A percentile compares a stretch with the other conserved stretches of the same genome.
Conservation (phyloP, 345 rosid genomes). For the Sisymbrium altissimum region DNA sequence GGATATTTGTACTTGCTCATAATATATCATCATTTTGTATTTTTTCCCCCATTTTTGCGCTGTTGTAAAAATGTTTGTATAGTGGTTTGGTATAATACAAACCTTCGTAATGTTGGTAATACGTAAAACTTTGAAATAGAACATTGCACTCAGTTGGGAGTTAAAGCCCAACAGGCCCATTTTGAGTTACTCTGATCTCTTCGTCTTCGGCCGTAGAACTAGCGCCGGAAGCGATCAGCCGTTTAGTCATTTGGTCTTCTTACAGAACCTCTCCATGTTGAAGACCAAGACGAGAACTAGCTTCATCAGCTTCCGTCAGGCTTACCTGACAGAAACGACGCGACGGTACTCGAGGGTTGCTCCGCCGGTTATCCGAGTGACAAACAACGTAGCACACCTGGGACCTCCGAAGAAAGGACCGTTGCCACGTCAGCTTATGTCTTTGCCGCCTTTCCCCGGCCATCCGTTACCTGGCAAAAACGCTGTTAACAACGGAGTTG, state of each 20-base stretch:
- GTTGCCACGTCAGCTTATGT: slow-evolving; percentile 83
- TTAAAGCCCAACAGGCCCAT: slow-evolving; percentile 26
- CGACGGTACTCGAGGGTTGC: slow-evolving; percentile 53
- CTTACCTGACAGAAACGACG: slow-evolving; percentile 4
- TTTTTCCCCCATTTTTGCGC: background rate
- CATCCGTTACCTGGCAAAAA: slow-evolving; percentile 49
- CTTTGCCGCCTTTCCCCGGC: slow-evolving; percentile 77
- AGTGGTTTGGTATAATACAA: background rate
- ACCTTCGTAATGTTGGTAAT: background rate
- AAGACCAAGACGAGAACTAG: slow-evolving; percentile 8
- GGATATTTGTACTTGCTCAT: background rate
- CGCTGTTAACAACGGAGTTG: slow-evolving; percentile 24
- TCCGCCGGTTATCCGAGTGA: slow-evolving; percentile 61
- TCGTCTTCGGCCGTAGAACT: slow-evolving; percentile 2
- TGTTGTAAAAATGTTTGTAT: background rate
- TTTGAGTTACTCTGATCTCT: background rate
- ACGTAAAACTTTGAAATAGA: too few relatives aligned
- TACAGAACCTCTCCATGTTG: slow-evolving; percentile 18
- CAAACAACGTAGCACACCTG: slow-evolving; percentile 55
- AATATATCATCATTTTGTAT: background rate
- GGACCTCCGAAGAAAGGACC: slow-evolving; percentile 57
- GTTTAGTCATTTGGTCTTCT: background rate
- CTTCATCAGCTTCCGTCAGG: background rate
- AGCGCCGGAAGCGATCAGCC: slow-evolving; percentile 7
- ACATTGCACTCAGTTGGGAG: too few relatives aligned